Percentiles rank a stretch among this genome's conserved stretches.
phyloP scores from a whole-genome alignment of 225 moss, liverwort and hornwort species.

The Lunularia cruciata region DNA sequence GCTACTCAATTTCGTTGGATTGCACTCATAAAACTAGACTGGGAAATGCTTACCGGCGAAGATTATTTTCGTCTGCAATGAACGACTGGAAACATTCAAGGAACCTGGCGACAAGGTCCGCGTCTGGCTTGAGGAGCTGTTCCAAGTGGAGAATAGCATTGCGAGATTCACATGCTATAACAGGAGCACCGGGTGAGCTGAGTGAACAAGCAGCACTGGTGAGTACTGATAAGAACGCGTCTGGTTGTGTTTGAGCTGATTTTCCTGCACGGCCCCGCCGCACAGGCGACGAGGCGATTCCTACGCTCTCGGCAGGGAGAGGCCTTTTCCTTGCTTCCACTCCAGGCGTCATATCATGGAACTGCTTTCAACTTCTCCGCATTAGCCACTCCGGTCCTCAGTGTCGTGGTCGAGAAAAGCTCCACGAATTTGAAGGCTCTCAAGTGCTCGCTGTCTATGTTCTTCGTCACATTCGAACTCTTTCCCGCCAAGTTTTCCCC shows the following conservation, averaged over 20 bases:
- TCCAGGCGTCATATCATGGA: conserved; percentile 21
- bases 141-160: conserved; percentile 65
- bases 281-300: conserved; percentile 1
- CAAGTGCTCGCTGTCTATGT: too few relatives aligned
- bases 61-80: conserved; percentile 51
- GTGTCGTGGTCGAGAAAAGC: too few relatives aligned
- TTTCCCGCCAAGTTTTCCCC: too few relatives aligned
- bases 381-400: too few relatives aligned
- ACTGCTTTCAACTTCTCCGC: too few relatives aligned
- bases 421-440: too few relatives aligned
- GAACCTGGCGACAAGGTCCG: conserved; percentile 50
- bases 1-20: neutral
- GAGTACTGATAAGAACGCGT: conserved; percentile 31
- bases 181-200: conserved; percentile 16
- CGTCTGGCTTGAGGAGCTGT: conserved; percentile 55
- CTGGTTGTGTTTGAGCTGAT: conserved; percentile 13
- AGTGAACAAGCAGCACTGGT: conserved; percentile 30
- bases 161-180: conserved; percentile 41
- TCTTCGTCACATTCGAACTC: too few relatives aligned
- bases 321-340: conserved; percentile 18
- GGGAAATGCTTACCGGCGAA: conserved; percentile 58
- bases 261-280: conserved; percentile 12
- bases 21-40: neutral
- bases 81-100: conserved; percentile 57
- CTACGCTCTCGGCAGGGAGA: neutral